phyloP scores from a whole-genome alignment of 106 monocot genomes.

The Acanthochlamys bracteata region DNA sequence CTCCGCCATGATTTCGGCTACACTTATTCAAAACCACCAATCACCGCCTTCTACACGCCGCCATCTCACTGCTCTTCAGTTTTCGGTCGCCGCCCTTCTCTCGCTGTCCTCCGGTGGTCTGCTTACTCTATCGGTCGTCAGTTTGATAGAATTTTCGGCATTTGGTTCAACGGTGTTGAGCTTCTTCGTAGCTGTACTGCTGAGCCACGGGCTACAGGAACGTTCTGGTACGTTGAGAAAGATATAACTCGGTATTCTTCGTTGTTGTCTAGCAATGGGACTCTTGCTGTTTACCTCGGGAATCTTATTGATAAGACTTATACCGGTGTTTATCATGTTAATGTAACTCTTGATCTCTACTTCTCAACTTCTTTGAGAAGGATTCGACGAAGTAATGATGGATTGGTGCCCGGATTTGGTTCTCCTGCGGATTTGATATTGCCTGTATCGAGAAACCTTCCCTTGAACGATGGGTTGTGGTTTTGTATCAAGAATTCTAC shows the following conservation, averaged over 20 bases:
- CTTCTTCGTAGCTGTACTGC: slow-evolving; percentile 95
- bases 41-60: slow-evolving; percentile 35
- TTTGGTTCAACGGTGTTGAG: slow-evolving; percentile 80
- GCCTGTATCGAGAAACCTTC: slow-evolving; percentile 60
- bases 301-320: slow-evolving; percentile 55
- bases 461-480: slow-evolving; percentile 79
- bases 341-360: slow-evolving; percentile 50
- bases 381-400: background rate
- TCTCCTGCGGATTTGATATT: slow-evolving; percentile 67
- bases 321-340: slow-evolving; percentile 69
- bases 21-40: slow-evolving; percentile 43
- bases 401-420: slow-evolving; percentile 9
- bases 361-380: slow-evolving; percentile 1
- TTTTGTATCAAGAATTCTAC: slow-evolving; percentile 50
- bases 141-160: slow-evolving; percentile 92
- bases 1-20: slow-evolving; percentile 46
- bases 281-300: slow-evolving; percentile 59
- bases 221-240: slow-evolving; percentile 55
- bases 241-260: slow-evolving; percentile 53
- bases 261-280: slow-evolving; percentile 23
- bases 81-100: slow-evolving; percentile 21
- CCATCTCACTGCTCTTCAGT: slow-evolving; percentile 26
- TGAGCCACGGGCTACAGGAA: slow-evolving; percentile 64
- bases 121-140: slow-evolving; percentile 69
- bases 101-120: slow-evolving; percentile 63